Evolutionary conservation across 768 basidiomycete species (phyloP).

Genomic region (Ramaria sp.): DNA sequence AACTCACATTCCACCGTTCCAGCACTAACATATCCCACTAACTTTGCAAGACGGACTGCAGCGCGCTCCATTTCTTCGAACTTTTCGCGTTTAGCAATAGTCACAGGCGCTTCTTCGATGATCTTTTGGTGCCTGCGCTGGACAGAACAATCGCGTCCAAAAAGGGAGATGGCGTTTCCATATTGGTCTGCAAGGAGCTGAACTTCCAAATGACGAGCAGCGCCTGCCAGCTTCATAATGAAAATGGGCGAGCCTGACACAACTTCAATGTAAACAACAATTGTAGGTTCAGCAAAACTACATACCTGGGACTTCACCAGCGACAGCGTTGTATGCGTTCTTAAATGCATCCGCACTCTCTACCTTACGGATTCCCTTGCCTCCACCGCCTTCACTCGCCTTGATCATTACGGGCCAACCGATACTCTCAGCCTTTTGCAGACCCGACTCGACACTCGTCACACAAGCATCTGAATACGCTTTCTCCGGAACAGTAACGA

Average conservation of each 20-base stretch:
- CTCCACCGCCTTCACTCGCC: constrained; percentile 97
- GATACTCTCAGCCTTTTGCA: constrained; percentile 74
- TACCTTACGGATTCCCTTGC: constrained; percentile 97
- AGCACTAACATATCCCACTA: constrained; percentile 97
- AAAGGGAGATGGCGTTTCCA: constrained; percentile 96
- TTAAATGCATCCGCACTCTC: constrained; percentile 80
- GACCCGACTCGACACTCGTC: constrained; percentile 75
- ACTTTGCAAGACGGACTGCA: constrained; percentile 96
- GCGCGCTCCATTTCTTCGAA: constrained; percentile 99
- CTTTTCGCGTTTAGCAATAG: constrained; percentile 83
- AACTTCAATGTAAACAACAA: neutral
- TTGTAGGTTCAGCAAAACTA: neutral
- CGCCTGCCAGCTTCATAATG: constrained; percentile 98
- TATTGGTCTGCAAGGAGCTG: constrained; percentile 99
- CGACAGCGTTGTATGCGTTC: constrained; percentile 88
- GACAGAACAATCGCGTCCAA: constrained; percentile 98
- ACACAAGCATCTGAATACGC: constrained; percentile 88
- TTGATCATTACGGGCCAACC: constrained; percentile 99
- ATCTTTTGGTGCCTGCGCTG: constrained; percentile 99
- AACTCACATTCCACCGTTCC: constrained; percentile 92
- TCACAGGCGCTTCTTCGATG: constrained; percentile 98
- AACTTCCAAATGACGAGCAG: constrained; percentile 95
- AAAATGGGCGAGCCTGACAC: constrained; percentile 86
- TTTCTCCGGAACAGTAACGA: constrained; percentile 87
- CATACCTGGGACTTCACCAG: constrained; percentile 91